These are phyloP conservation scores for Suhomyces xylopsoci DNA, from an alignment of 805 yeast species.

Conservation along the genomic window DNA sequence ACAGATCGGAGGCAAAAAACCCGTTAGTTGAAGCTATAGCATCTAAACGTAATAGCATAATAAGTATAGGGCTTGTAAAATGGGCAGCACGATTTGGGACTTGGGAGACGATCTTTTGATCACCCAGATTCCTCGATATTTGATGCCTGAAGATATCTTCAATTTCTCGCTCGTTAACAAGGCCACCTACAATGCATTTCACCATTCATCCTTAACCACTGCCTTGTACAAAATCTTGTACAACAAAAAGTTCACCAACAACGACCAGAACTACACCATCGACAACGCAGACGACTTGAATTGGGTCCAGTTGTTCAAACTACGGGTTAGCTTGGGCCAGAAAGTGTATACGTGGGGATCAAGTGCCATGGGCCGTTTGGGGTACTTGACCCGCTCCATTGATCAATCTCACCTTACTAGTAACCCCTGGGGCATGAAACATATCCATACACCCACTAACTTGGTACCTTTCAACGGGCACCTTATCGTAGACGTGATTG, in stretches of 20 bases:
- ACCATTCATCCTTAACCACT: constrained; percentile 24
- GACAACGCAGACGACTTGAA: constrained; percentile 26
- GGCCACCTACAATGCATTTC: constrained; percentile 36
- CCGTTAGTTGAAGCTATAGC: too few species aligned
- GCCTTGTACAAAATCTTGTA: constrained; percentile 38
- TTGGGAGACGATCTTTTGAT: constrained; percentile 42
- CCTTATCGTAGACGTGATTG: constrained; percentile 46
- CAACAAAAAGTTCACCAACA: constrained; percentile 36
- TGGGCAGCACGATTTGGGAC: constrained; percentile 14
- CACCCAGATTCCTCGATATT: constrained; percentile 27
- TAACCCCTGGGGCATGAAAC: constrained; percentile 17
- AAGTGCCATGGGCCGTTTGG: constrained; percentile 44
- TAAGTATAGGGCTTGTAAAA: neutral
- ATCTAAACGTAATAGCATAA: too few species aligned
- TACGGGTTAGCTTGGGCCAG: constrained; percentile 33
- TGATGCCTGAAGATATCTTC: constrained; percentile 39
- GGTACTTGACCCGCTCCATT: constrained; percentile 30
- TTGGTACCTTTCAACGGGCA: constrained; percentile 33
- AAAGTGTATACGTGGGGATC: constrained; percentile 53
- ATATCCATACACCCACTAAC: constrained; percentile 37
- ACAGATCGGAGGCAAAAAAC: neutral
- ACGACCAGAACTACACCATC: constrained; percentile 38
- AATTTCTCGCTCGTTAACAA: constrained; percentile 25
- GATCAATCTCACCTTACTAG: constrained; percentile 18
- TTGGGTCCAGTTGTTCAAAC: constrained; percentile 49